phyloP scores from a whole-genome alignment of 805 yeast species.

The Pichia deserticola region DNA sequence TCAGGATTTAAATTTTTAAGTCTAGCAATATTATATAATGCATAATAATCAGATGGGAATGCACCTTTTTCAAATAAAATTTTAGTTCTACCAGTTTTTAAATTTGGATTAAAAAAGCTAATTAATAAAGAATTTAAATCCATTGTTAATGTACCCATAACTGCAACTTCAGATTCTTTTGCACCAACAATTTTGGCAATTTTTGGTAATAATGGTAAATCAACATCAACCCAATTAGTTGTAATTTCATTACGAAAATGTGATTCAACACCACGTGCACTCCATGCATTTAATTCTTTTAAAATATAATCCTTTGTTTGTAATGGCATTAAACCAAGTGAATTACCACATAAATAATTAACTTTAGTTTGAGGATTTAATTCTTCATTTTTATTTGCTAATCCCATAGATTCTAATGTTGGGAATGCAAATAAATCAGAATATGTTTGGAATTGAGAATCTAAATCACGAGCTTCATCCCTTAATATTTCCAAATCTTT shows the following conservation, averaged over 20 bases:
- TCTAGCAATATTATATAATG: constrained; percentile 65
- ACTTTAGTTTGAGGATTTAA: constrained; percentile 19
- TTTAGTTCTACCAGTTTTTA: constrained; percentile 43
- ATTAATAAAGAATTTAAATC: constrained; percentile 69
- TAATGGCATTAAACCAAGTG: constrained; percentile 86
- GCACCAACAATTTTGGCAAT: constrained; percentile 78
- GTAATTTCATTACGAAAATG: constrained; percentile 53
- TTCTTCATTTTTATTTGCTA: constrained; percentile 23
- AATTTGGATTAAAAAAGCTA: constrained; percentile 63
- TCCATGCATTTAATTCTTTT: constrained; percentile 79
- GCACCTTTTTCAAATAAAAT: constrained; percentile 81
- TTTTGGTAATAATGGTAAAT: constrained; percentile 62
- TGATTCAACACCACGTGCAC: constrained; percentile 69
- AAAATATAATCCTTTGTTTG: constrained; percentile 48
- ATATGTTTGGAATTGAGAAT: constrained; percentile 32
- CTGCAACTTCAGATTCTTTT: constrained; percentile 65
- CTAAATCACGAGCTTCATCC: constrained; percentile 30
- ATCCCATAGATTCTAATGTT: constrained; percentile 54
- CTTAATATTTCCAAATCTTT: constrained; percentile 7
- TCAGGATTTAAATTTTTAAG: constrained; percentile 47
- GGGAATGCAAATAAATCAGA: constrained; percentile 55
- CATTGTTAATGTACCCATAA: constrained; percentile 80
- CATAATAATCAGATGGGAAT: constrained; percentile 89
- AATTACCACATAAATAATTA: constrained; percentile 82
- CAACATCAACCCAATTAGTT: constrained; percentile 80